These are phyloP conservation scores for Serendipita sp. DNA, from an alignment of 768 basidiomycete species.

Conservation along the genomic window DNA sequence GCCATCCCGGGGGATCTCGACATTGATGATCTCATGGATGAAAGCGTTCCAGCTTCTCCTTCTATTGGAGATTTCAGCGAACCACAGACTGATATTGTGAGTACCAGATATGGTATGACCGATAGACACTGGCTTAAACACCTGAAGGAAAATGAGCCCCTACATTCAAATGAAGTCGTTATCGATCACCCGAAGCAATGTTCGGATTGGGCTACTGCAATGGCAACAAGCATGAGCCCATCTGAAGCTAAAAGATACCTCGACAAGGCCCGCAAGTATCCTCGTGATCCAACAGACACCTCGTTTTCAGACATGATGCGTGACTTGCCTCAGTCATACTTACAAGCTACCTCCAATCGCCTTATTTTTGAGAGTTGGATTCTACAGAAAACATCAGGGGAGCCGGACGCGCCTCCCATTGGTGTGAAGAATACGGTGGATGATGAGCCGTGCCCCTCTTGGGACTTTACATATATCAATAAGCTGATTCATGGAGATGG, in stretches of 20 bases:
- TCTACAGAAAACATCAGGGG: conserved; percentile 42
- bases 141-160: no score
- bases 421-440: conserved; percentile 53
- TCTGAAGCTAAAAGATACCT: background rate
- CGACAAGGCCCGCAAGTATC: background rate
- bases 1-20: no score
- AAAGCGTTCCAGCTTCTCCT: no score
- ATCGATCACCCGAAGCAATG: background rate
- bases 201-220: background rate
- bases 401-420: conserved; percentile 54
- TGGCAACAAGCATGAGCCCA: background rate
- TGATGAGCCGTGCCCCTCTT: conserved; percentile 50
- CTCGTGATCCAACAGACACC: background rate
- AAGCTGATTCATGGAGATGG: conserved; percentile 55
- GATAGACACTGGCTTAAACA: no score
- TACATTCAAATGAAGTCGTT: no score
- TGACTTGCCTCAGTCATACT: background rate
- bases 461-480: conserved; percentile 83
- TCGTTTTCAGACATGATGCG: conserved; percentile 9
- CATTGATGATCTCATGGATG: no score
- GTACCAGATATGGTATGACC: no score
- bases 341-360: conserved; percentile 16
- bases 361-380: conserved; percentile 51
- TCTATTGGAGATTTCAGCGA: no score
- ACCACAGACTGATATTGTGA: no score